These are phyloP conservation scores for Zalaria sp. DNA, from an alignment of 2,329 filamentous ascomycete genomes.

Conservation along the genomic window DNA sequence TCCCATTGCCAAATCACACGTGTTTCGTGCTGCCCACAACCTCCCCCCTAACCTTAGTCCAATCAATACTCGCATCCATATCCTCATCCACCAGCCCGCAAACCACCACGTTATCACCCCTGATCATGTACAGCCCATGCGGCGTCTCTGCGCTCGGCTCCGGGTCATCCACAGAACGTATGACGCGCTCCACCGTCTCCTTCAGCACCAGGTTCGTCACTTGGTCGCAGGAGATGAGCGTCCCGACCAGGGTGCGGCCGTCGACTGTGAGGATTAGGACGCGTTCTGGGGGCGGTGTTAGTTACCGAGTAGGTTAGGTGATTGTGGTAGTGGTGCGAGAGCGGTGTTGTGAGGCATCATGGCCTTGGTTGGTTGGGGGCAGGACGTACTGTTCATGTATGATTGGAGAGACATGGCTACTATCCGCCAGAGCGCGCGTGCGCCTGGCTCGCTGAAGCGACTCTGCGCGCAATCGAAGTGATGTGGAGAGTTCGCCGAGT, in stretches of 20 bases:
- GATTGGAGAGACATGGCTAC: conserved; percentile 25
- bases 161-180: conserved; percentile 69
- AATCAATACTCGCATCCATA: conserved; percentile 81
- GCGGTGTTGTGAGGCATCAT: not conserved
- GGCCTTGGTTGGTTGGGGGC: not conserved
- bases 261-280: conserved; percentile 86
- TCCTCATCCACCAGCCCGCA: conserved; percentile 83
- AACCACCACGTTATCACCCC: conserved; percentile 87
- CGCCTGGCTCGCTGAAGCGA: conserved; percentile 3
- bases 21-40: conserved; percentile 80
- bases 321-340: conserved; percentile 1
- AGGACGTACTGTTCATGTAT: conserved; percentile 26
- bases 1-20: conserved; percentile 22
- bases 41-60: conserved; percentile 75
- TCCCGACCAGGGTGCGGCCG: conserved; percentile 65
- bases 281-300: conserved; percentile 50
- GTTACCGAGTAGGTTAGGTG: conserved; percentile 13
- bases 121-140: conserved; percentile 79
- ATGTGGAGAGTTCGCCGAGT: not conserved
- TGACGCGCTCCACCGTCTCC: conserved; percentile 76
- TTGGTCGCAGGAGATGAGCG: conserved; percentile 73
- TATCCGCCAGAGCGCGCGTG: conserved; percentile 5
- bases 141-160: conserved; percentile 69
- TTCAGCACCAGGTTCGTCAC: conserved; percentile 83
- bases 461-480: not conserved